Evolutionary conservation across 2,329 filamentous ascomycete genomes (phyloP).

Genomic region (Alternaria consortialis): DNA sequence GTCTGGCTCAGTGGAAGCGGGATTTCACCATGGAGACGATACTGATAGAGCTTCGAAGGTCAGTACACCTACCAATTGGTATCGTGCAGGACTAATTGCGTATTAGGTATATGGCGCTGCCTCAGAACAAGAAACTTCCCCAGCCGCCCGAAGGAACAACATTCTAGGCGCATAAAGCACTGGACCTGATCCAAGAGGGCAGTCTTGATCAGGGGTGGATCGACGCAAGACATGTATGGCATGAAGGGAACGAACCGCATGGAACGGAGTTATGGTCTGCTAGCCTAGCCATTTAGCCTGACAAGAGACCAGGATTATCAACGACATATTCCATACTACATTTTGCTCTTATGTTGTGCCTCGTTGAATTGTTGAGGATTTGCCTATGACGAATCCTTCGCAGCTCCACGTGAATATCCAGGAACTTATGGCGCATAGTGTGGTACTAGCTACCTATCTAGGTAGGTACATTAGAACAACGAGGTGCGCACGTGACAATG

Average conservation of each 20-base stretch:
- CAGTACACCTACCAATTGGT: conserved; percentile 29
- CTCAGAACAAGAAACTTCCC: conserved; percentile 91
- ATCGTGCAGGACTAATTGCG: conserved; percentile 13
- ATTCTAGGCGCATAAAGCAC: conserved; percentile 49
- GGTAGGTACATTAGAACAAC: background rate
- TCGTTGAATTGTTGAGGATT: background rate
- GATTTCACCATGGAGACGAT: conserved; percentile 96
- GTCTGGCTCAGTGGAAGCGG: conserved; percentile 88
- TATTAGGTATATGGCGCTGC: conserved; percentile 87
- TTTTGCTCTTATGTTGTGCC: background rate
- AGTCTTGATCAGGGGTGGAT: background rate
- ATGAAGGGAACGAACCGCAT: conserved; percentile 36
- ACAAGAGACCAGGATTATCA: conserved; percentile 22
- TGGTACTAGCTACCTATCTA: too few species aligned
- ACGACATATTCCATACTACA: conserved; percentile 4
- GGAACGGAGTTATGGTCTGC: conserved; percentile 41
- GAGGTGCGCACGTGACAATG: conserved; percentile 34
- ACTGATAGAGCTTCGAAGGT: conserved; percentile 85
- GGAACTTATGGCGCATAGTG: background rate
- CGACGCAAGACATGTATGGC: conserved; percentile 7
- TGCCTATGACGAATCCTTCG: too few species aligned
- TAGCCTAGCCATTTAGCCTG: conserved; percentile 19
- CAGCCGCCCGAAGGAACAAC: conserved; percentile 88
- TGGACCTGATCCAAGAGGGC: background rate
- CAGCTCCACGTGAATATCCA: background rate